Percentiles rank a stretch among this genome's conserved stretches.
Conservation (phyloP, 306 rosid species). For the Pterocarpus santalinus region DNA sequence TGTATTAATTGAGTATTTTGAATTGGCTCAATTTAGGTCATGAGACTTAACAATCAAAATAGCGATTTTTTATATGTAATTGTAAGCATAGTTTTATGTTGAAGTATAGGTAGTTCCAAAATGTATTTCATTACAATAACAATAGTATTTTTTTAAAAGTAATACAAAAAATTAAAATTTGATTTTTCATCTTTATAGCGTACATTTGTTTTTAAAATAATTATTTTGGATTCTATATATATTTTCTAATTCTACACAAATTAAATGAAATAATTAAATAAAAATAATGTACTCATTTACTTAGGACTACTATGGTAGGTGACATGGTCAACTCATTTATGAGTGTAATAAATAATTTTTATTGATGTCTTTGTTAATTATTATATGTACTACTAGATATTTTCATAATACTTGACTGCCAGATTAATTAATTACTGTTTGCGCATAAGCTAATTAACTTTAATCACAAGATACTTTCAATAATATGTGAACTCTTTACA, state of each 20-base stretch:
- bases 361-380: neutral
- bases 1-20: too few species aligned
- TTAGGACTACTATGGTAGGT: neutral
- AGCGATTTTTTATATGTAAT: too few species aligned
- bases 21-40: too few species aligned
- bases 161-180: too few species aligned
- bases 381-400: neutral
- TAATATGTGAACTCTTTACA: neutral
- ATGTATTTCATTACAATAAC: too few species aligned
- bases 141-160: too few species aligned
- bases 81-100: too few species aligned
- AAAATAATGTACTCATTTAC: neutral
- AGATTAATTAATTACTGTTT: neutral
- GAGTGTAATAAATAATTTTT: neutral
- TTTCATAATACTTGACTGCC: neutral
- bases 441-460: neutral
- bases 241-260: neutral
- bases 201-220: too few species aligned
- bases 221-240: too few species aligned
- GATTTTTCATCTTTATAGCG: too few species aligned
- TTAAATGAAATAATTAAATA: neutral
- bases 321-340: slow-evolving; percentile 11
- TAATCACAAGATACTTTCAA: neutral
- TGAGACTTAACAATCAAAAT: too few species aligned
- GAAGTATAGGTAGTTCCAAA: too few species aligned